A percentile compares a stretch with the other conserved stretches of the same genome.
Evolutionary conservation across 2,329 filamentous ascomycete species (phyloP).

Genomic region (Ceratocystiopsis brevicomis): DNA sequence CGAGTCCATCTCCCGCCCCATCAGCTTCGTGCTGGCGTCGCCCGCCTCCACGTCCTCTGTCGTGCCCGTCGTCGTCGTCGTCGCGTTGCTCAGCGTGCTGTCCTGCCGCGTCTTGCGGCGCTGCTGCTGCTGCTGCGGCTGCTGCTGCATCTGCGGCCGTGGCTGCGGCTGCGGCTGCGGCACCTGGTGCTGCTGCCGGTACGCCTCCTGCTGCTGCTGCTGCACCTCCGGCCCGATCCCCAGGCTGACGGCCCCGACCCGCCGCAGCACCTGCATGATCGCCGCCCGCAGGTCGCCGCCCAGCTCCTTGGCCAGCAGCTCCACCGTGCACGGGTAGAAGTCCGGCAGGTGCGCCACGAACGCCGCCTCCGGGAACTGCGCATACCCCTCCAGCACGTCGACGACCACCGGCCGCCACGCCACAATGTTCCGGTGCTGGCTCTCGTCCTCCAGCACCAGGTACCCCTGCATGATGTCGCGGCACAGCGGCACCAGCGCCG

Average conservation of each 20-base stretch:
- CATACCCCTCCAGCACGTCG: conserved; percentile 86
- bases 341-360: conserved; percentile 63
- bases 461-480: conserved; percentile 84
- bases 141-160: background rate
- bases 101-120: conserved; percentile 5
- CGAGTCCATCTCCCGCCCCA: conserved; percentile 10
- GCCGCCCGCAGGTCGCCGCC: conserved; percentile 59
- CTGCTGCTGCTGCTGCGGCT: background rate
- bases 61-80: conserved; percentile 1
- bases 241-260: conserved; percentile 62
- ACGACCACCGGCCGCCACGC: conserved; percentile 96
- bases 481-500: conserved; percentile 82
- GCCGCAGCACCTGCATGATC: conserved; percentile 56
- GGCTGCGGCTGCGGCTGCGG: background rate
- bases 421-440: conserved; percentile 87
- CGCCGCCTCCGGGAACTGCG: conserved; percentile 58
- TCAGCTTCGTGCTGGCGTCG: conserved; percentile 11
- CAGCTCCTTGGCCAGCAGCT: conserved; percentile 66
- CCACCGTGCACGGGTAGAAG: conserved; percentile 76
- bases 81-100: conserved; percentile 8
- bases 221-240: conserved; percentile 21
- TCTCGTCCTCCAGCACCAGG: conserved; percentile 76
- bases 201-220: too few relatives aligned
- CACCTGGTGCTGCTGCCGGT: too few relatives aligned
- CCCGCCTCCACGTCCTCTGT: conserved; percentile 10